A percentile compares a stretch with the other conserved stretches of the same genome.
These are phyloP conservation scores for Candida sakaeoensis DNA, from an alignment of 805 yeast species.

Conservation along the genomic window DNA sequence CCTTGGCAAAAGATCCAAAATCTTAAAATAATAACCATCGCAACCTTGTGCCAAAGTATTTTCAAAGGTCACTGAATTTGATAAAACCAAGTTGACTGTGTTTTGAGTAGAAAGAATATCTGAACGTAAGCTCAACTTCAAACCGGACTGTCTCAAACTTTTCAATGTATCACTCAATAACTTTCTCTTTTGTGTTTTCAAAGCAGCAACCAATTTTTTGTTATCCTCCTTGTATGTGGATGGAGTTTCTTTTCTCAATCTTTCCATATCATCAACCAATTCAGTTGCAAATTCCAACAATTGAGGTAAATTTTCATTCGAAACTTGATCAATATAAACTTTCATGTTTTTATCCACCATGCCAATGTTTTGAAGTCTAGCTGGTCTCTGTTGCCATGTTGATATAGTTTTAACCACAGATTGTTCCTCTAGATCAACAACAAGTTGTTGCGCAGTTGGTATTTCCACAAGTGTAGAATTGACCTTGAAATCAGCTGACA, in stretches of 20 bases:
- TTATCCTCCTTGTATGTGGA: constrained; percentile 62
- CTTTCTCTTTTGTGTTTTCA: constrained; percentile 79
- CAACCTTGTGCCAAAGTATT: constrained; percentile 31
- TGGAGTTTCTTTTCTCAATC: constrained; percentile 78
- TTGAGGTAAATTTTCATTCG: constrained; percentile 39
- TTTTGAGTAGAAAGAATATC: constrained; percentile 63
- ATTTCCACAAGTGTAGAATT: constrained; percentile 4
- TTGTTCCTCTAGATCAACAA: background rate
- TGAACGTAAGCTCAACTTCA: constrained; percentile 60
- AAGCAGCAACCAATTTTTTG: constrained; percentile 59
- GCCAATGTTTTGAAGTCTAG: constrained; percentile 48
- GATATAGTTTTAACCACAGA: constrained; percentile 30
- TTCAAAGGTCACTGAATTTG: constrained; percentile 47
- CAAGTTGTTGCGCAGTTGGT: constrained; percentile 11
- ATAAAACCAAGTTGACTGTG: constrained; percentile 59
- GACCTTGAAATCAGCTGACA: constrained; percentile 13
- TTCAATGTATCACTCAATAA: constrained; percentile 72
- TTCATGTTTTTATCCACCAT: constrained; percentile 56
- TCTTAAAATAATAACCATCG: constrained; percentile 58
- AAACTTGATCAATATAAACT: constrained; percentile 36
- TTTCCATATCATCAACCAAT: constrained; percentile 53
- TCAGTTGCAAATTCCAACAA: constrained; percentile 54
- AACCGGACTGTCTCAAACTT: constrained; percentile 73
- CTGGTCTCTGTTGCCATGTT: constrained; percentile 55
- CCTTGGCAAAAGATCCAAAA: constrained; percentile 78